phyloP scores from a whole-genome alignment of 1,284 basidiomycete genomes.

The Cryptococcus maquisensis region DNA sequence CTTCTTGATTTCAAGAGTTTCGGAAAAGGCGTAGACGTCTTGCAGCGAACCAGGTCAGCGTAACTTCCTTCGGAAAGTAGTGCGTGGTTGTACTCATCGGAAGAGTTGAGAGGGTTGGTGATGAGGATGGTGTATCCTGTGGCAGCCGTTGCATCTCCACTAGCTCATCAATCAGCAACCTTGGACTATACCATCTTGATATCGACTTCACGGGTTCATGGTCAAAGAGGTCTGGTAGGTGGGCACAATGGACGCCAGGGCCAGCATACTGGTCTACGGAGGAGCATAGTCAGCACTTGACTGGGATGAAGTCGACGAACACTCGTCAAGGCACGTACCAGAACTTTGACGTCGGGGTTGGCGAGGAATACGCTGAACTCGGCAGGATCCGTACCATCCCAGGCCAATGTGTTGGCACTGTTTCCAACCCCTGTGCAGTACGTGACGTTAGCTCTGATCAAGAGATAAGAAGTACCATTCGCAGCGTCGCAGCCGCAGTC shows the following conservation, averaged over 20 bases:
- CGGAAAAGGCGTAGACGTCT: conserved; percentile 61
- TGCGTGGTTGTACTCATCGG: conserved; percentile 50
- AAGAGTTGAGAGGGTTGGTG: conserved; percentile 58
- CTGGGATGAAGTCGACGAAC: not conserved
- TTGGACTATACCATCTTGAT: not conserved
- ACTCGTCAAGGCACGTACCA: conserved; percentile 20
- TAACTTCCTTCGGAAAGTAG: not conserved
- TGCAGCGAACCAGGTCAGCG: not conserved
- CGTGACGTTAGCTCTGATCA: not conserved
- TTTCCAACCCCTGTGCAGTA: conserved; percentile 31
- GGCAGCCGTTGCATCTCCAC: conserved; percentile 22
- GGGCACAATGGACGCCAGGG: conserved; percentile 20
- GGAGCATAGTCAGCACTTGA: not conserved
- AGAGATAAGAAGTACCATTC: not conserved
- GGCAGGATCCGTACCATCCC: conserved; percentile 21
- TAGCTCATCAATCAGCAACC: not conserved
- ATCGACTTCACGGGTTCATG: conserved; percentile 30
- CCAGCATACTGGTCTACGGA: conserved; percentile 28
- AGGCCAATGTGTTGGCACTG: conserved; percentile 35
- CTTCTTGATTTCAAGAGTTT: conserved; percentile 64
- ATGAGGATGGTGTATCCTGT: conserved; percentile 59
- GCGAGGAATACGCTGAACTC: conserved; percentile 38
- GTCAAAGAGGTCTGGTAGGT: conserved; percentile 28
- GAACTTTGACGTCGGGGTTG: conserved; percentile 32
- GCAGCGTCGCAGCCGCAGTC: not conserved